Evolutionary conservation across 208 protist species (phyloP).

Genomic region (Acanthamoeba triangularis): DNA sequence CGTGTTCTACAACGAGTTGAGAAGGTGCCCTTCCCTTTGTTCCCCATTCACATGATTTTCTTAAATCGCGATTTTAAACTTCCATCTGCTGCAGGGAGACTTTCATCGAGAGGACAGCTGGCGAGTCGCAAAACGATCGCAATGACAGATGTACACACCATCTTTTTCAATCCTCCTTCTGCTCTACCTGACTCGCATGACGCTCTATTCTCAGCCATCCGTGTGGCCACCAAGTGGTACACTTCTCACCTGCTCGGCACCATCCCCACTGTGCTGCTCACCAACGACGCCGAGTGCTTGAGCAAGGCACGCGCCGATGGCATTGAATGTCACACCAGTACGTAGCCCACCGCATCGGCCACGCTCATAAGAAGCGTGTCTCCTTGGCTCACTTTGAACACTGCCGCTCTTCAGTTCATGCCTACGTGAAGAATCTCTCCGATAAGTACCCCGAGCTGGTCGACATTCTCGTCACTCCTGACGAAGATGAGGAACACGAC

Average conservation of each 20-base stretch:
- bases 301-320: constrained; percentile 6
- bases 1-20: constrained; percentile 90
- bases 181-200: neutral
- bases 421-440: constrained; percentile 68
- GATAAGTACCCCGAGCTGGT: constrained; percentile 75
- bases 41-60: neutral
- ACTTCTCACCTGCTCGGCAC: constrained; percentile 72
- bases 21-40: neutral
- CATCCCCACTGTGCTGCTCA: constrained; percentile 71
- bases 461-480: constrained; percentile 72
- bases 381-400: neutral
- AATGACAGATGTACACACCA: constrained; percentile 87
- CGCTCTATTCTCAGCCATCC: constrained; percentile 71
- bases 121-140: constrained; percentile 89
- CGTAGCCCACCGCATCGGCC: neutral
- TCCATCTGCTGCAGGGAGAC: constrained; percentile 77
- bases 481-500: neutral
- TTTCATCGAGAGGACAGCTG: constrained; percentile 75
- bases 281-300: constrained; percentile 74
- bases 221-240: constrained; percentile 83
- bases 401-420: neutral
- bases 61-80: neutral
- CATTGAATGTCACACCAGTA: constrained; percentile 48
- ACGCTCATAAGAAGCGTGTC: neutral
- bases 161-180: neutral